These are phyloP conservation scores for Boehmeria nivea DNA, from an alignment of 306 rosid genomes.

Conservation along the genomic window DNA sequence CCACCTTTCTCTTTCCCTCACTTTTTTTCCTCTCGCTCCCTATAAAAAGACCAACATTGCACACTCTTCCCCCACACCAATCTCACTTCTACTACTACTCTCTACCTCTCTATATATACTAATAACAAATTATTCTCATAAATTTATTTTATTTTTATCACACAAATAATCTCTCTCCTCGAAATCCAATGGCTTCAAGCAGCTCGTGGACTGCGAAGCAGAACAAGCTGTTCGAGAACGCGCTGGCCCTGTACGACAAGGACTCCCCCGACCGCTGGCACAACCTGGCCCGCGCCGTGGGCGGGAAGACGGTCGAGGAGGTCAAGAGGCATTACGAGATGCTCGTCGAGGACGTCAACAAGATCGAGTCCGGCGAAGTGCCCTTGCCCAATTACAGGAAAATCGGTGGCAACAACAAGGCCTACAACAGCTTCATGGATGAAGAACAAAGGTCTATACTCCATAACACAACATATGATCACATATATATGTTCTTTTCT, in stretches of 20 bases:
- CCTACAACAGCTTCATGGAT: conserved; percentile 29
- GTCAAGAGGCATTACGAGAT: conserved; percentile 59
- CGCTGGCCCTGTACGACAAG: conserved; percentile 50
- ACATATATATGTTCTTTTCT: too few species aligned
- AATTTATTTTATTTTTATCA: too few species aligned
- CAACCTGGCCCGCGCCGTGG: conserved; percentile 59
- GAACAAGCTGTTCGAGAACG: conserved; percentile 77
- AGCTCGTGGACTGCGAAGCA: conserved; percentile 63
- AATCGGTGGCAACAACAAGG: conserved; percentile 16
- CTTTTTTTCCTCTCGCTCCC: background rate
- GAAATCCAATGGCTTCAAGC: conserved; percentile 30
- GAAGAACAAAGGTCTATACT: conserved; percentile 51
- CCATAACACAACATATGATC: too few species aligned
- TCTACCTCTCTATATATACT: background rate
- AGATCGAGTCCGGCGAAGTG: conserved; percentile 57
- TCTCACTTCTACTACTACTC: background rate
- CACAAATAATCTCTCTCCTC: too few species aligned
- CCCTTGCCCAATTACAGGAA: conserved; percentile 62
- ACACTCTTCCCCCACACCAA: background rate
- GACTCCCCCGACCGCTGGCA: conserved; percentile 68
- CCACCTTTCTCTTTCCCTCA: conserved; percentile 3
- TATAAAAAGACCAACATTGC: conserved; percentile 37
- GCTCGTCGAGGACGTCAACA: conserved; percentile 58
- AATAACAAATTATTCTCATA: background rate
- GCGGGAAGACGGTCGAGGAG: conserved; percentile 65